Evolutionary conservation across 164 flowering plant genomes (phyloP).

Genomic region (Santalum album): DNA sequence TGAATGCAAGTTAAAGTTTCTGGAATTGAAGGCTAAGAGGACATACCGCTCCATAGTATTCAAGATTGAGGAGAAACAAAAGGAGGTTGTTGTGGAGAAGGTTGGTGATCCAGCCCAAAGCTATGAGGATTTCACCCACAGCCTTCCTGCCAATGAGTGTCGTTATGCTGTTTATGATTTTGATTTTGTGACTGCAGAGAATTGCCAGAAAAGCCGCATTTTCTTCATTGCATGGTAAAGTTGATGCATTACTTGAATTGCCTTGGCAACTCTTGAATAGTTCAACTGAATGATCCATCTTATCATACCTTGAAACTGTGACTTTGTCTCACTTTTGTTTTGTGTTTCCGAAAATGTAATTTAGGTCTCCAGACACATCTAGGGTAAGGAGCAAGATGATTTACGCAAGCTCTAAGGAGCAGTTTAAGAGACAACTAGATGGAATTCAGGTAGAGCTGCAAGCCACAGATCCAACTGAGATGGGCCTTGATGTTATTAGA

Average conservation of each 20-base stretch:
- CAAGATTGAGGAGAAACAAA: constrained; percentile 25
- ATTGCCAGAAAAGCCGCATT: constrained; percentile 25
- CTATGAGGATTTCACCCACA: constrained; percentile 19
- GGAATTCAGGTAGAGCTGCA: constrained; percentile 56
- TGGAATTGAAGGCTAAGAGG: constrained; percentile 24
- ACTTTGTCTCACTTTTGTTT: neutral
- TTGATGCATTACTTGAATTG: neutral
- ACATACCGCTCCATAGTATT: constrained; percentile 18
- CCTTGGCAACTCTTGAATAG: too few relatives aligned
- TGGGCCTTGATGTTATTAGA: constrained; percentile 48
- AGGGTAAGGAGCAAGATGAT: constrained; percentile 61
- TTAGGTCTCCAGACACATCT: constrained; percentile 52
- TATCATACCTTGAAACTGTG: too few relatives aligned
- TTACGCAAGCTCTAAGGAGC: constrained; percentile 52
- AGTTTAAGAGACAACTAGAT: constrained; percentile 51
- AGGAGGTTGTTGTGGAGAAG: constrained; percentile 24
- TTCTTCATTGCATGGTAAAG: constrained; percentile 26
- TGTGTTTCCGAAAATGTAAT: neutral
- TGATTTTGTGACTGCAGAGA: constrained; percentile 22
- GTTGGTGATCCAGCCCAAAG: constrained; percentile 20
- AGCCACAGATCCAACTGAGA: constrained; percentile 53
- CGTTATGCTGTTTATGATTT: constrained; percentile 25
- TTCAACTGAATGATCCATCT: too few relatives aligned
- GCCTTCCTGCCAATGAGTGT: constrained; percentile 23
- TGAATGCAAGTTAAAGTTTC: constrained; percentile 23